phyloP scores from a whole-genome alignment of 2,329 filamentous ascomycete genomes.

The Trichoderma cornu-damae region DNA sequence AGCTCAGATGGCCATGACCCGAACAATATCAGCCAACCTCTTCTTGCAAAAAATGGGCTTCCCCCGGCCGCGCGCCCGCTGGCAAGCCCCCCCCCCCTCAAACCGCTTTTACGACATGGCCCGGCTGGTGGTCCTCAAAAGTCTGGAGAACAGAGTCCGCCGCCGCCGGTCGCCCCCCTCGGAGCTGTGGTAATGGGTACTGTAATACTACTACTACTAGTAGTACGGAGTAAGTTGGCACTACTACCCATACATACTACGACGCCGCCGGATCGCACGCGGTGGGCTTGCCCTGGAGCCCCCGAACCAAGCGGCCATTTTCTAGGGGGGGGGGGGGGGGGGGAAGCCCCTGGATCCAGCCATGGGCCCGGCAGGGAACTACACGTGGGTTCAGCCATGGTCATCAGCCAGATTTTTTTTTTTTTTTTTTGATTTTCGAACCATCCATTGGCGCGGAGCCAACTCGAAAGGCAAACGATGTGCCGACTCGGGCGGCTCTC shows the following conservation, averaged over 20 bases:
- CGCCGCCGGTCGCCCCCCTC: too few relatives aligned
- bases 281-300: constrained; percentile 13
- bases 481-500: too few relatives aligned
- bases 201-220: not conserved
- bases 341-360: constrained; percentile 16
- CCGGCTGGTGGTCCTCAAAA: too few relatives aligned
- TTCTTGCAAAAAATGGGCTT: not conserved
- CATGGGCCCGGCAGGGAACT: constrained; percentile 6
- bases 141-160: too few relatives aligned
- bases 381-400: constrained; percentile 13
- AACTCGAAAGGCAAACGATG: not conserved
- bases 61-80: constrained; percentile 2
- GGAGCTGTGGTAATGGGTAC: too few relatives aligned
- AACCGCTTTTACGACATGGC: not conserved
- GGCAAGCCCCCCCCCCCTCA: too few relatives aligned
- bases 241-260: not conserved
- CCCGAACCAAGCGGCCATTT: not conserved
- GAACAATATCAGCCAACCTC: not conserved
- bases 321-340: too few relatives aligned
- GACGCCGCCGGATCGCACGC: constrained; percentile 11
- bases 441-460: not conserved
- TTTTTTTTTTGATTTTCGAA: not conserved
- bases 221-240: not conserved
- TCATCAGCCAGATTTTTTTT: constrained; percentile 9
- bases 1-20: not conserved